Percentiles rank a stretch among this genome's conserved stretches.
Conservation (phyloP, 2,329 filamentous ascomycete species). For the Teratosphaeria epicoccoides region DNA sequence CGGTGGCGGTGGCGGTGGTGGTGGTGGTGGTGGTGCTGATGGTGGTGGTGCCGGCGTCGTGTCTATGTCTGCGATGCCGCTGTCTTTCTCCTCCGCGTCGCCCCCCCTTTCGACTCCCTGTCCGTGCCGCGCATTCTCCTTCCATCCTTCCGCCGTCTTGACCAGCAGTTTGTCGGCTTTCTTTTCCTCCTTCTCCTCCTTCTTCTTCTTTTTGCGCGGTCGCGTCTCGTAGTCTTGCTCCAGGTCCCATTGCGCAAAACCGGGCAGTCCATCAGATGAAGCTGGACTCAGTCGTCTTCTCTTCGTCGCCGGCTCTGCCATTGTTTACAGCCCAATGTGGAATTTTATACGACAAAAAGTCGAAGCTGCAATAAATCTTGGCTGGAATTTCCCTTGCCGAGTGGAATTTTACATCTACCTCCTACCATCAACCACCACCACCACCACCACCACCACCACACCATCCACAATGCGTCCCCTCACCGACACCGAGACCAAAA, state of each 20-base stretch:
- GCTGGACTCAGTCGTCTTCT: slow-evolving; percentile 41
- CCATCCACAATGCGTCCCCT: slow-evolving; percentile 59
- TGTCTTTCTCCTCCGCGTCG: slow-evolving; percentile 32
- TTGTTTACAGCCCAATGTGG: slow-evolving; percentile 12
- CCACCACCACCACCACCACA: background rate
- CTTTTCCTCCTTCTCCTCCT: slow-evolving; percentile 56
- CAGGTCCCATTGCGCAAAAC: slow-evolving; percentile 64
- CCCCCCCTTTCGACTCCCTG: slow-evolving; percentile 36
- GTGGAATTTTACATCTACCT: background rate
- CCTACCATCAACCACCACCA: background rate
- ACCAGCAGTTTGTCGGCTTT: slow-evolving; percentile 58
- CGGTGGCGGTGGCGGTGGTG: slow-evolving; percentile 32
- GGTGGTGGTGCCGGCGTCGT: slow-evolving; percentile 29
- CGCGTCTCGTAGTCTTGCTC: slow-evolving; percentile 83
- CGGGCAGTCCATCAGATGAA: slow-evolving; percentile 10
- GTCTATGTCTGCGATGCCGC: slow-evolving; percentile 39
- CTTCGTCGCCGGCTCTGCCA: slow-evolving; percentile 42
- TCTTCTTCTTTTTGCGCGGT: slow-evolving; percentile 65
- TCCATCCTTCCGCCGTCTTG: slow-evolving; percentile 66
- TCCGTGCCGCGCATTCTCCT: slow-evolving; percentile 36
- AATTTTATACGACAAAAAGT: background rate
- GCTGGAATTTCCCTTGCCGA: slow-evolving; percentile 1
- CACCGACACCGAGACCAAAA: slow-evolving; percentile 67
- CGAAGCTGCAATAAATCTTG: background rate
- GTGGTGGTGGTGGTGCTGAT: slow-evolving; percentile 29